Evolutionary conservation across 2,329 filamentous ascomycete genomes (phyloP).

Genomic region (Bipolaris bicolor): DNA sequence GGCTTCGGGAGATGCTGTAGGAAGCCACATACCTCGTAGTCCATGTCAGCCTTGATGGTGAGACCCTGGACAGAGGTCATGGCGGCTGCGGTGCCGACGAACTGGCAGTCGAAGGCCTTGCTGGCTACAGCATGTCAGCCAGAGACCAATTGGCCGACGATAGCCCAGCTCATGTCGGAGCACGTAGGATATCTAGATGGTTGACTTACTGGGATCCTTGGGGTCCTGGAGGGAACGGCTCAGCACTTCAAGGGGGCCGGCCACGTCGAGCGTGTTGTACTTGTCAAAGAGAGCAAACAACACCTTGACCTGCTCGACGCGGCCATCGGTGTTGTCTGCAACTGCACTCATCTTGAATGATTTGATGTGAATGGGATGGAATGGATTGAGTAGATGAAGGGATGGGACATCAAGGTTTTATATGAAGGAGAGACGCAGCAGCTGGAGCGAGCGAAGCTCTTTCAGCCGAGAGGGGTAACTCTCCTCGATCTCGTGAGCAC

Average conservation of each 20-base stretch:
- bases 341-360: conserved; percentile 50
- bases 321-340: conserved; percentile 46
- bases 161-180: background rate
- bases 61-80: conserved; percentile 67
- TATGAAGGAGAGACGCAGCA: conserved; percentile 21
- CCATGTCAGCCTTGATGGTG: conserved; percentile 74
- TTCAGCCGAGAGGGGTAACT: conserved; percentile 33
- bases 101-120: conserved; percentile 62
- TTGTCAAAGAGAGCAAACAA: conserved; percentile 63
- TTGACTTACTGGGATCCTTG: conserved; percentile 57
- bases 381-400: conserved; percentile 25
- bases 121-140: conserved; percentile 49
- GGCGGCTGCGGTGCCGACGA: conserved; percentile 55
- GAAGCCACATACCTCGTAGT: conserved; percentile 60
- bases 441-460: conserved; percentile 18
- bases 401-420: conserved; percentile 25
- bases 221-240: conserved; percentile 60
- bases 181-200: background rate
- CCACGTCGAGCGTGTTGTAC: conserved; percentile 64
- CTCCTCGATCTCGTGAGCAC: conserved; percentile 29
- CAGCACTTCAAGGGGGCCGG: conserved; percentile 65
- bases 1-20: background rate
- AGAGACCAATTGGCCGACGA: conserved; percentile 8
- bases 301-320: conserved; percentile 67
- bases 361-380: conserved; percentile 23